Percentiles rank a stretch among this genome's conserved stretches.
Conservation (phyloP, 805 yeast species). For the Metschnikowia corniflorae region DNA sequence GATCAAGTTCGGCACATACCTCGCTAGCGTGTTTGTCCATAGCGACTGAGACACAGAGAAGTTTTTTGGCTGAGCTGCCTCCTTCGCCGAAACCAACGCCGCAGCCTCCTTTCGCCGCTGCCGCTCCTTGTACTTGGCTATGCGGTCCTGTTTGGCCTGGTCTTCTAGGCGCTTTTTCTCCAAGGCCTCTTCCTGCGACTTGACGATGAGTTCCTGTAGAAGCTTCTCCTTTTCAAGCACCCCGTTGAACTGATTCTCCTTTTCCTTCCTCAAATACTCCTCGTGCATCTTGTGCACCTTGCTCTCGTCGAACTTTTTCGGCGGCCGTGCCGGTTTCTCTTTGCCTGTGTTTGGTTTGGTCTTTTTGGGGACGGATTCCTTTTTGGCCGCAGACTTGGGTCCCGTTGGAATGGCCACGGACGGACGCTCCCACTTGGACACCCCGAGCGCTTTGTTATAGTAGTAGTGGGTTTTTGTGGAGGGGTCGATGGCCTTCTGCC, state of each 20-base stretch:
- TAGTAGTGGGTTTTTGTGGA: slow-evolving; percentile 47
- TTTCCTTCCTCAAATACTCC: slow-evolving; percentile 29
- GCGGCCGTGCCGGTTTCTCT: slow-evolving; percentile 5
- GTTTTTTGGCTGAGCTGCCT: slow-evolving; percentile 5
- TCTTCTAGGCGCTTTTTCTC: slow-evolving; percentile 28
- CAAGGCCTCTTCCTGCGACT: slow-evolving; percentile 29
- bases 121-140: slow-evolving; percentile 22
- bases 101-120: slow-evolving; percentile 15
- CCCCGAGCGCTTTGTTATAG: slow-evolving; percentile 46
- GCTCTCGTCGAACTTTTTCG: slow-evolving; percentile 15
- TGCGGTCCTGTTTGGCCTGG: slow-evolving; percentile 20
- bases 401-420: slow-evolving; percentile 31
- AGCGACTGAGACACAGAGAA: slow-evolving; percentile 19
- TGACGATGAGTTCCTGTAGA: slow-evolving; percentile 34
- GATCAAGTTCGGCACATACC: slow-evolving; percentile 73
- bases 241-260: slow-evolving; percentile 31
- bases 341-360: slow-evolving; percentile 3
- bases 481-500: slow-evolving; percentile 57
- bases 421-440: slow-evolving; percentile 64
- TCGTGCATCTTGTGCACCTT: slow-evolving; percentile 33
- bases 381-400: slow-evolving; percentile 20
- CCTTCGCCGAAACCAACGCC: slow-evolving; percentile 6
- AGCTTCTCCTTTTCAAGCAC: slow-evolving; percentile 33
- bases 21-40: slow-evolving; percentile 59
- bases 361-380: slow-evolving; percentile 9